Base-by-base conservation (phyloP, 371 early-diverging fungal genomes). In the Coemansia sp. region DNA sequence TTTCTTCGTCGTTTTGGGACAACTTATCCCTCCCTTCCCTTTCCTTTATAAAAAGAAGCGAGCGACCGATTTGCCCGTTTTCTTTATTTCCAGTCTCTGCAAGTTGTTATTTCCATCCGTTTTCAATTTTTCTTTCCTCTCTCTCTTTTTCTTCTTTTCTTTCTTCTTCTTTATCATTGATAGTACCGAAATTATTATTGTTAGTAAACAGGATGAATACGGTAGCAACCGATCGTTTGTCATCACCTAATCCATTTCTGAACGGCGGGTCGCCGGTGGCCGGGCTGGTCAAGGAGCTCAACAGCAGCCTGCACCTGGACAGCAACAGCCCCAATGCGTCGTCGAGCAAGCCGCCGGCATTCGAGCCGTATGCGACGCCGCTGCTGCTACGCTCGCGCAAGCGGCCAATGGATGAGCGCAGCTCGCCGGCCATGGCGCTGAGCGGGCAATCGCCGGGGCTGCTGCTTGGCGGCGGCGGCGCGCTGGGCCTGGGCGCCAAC, bases 281-380 rank as follows among this genome's bases (percentile, higher is more conserved):
- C 11, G 56, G 61, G 43, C 55, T 76, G 57, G 61, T 49, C 12
- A 60, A 53, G 26, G 72, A 71, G 26, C 63, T 76, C 34, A 59
- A 70, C 54, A 59, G 58, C 60, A 66, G 64, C 48, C 42, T 76
- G 55, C 63, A 63, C 40, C 45, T 74, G 20, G 70, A 72, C 14
- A 38, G 30, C 51, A 16, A 20, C 16, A 6, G 35, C 40, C 31
- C 35, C n/a, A n/a, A n/a, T n/a, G n/a, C n/a, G 12, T 26, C 55
- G 12, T 16, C 41, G 26, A 14, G 53, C 41, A 49, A 41, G 40
- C 55, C 57, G n/a, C 67, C 63, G 31, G 52, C 50, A 1, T 55
- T 60, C 38, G 60, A 59, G 63, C 72, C 72, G 41, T 57, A 51
- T 14, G 50, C 48, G 12, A 72, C 68, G 10, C 72, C 74, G 12